Evolutionary conservation across 306 rosid genomes (phyloP), one percentile per base, ranked within the genome.

Genomic region (Argentina anserina): DNA sequence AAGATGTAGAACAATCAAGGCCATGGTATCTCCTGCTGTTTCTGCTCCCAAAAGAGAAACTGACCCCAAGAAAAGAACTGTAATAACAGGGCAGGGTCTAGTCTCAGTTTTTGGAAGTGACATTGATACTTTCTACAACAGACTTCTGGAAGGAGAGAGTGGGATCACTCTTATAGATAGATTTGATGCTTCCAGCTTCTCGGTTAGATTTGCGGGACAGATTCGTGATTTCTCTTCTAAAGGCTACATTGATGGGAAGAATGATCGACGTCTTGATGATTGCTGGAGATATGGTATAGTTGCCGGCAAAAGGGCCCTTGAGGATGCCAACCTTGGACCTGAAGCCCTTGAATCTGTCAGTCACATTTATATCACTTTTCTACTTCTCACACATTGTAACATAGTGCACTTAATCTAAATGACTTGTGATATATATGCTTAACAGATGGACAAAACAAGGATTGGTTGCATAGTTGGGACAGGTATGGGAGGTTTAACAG

Each of bases 21-120:
- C 85, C 71, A 66, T 67, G 77, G 76, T 78, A 25, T 75, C 82
- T 13, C 73, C 83, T 68, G 77, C 78, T 7, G 80, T 64, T 74
- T 76, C 76, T 36, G 87, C 92, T 65, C 90, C 96, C 33, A 85
- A 81, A 70, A 79, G 96, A 63, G 90, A 89, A 72, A 80, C 53
- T 9, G 96, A 87, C 79, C 92, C 96, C 23, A 90, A 85, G 69
- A 90, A 90, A 79, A 67, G 92, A 65, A 73, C 87, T 43, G 92
- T 87, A 21, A 86, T 90, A 76, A 90, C 96, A 9, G 92, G 96
- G 61, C 88, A 82, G 90, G 96, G 96, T 11, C 81, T 90, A 14
- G 96, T 85, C 45, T 86, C 96, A 3, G 89, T 84, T 26, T 87
- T 87, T 74, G 96, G 96, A 10, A 86, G 67, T 78, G 89, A 83